These are phyloP conservation scores for Tricholoma sp. DNA, from an alignment of 768 basidiomycete species.

Conservation along the genomic window DNA sequence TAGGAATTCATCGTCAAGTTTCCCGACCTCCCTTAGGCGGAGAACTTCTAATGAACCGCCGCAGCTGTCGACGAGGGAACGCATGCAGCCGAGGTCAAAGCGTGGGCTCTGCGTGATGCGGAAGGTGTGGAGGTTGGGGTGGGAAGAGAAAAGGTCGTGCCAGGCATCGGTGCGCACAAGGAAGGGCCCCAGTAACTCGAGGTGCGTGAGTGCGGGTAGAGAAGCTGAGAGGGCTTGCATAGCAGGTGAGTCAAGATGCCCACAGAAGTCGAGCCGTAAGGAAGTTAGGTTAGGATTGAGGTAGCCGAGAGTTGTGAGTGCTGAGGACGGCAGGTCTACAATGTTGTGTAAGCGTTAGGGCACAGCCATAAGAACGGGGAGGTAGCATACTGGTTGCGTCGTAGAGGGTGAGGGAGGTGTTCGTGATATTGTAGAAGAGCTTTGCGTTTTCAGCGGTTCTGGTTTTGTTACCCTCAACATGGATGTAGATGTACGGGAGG, in stretches of 20 bases:
- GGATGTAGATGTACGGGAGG: slow-evolving; percentile 3
- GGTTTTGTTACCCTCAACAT: background rate
- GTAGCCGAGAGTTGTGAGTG: slow-evolving; percentile 62
- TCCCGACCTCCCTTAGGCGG: slow-evolving; percentile 73
- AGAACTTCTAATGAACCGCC: slow-evolving; percentile 53
- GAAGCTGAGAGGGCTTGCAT: slow-evolving; percentile 53
- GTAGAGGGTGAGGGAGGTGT: slow-evolving; percentile 67
- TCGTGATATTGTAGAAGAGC: slow-evolving; percentile 77
- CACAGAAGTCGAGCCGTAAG: slow-evolving; percentile 83
- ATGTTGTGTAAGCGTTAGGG: background rate
- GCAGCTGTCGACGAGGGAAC: slow-evolving; percentile 52
- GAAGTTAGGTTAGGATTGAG: slow-evolving; percentile 82
- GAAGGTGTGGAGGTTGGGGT: slow-evolving; percentile 63
- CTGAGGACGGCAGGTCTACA: slow-evolving; percentile 62
- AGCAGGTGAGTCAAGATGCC: slow-evolving; percentile 64
- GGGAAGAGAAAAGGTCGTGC: slow-evolving; percentile 65
- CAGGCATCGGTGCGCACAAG: slow-evolving; percentile 72
- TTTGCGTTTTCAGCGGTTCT: slow-evolving; percentile 77
- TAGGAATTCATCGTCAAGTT: slow-evolving; percentile 63
- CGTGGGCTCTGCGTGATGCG: slow-evolving; percentile 82
- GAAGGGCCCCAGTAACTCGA: slow-evolving; percentile 87
- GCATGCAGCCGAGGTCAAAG: slow-evolving; percentile 68
- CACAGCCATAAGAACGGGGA: background rate
- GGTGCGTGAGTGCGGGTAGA: slow-evolving; percentile 58
- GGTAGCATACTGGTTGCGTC: slow-evolving; percentile 81